Conservation (phyloP, 2,329 filamentous ascomycete genomes). For the Alternaria gansuensis region DNA sequence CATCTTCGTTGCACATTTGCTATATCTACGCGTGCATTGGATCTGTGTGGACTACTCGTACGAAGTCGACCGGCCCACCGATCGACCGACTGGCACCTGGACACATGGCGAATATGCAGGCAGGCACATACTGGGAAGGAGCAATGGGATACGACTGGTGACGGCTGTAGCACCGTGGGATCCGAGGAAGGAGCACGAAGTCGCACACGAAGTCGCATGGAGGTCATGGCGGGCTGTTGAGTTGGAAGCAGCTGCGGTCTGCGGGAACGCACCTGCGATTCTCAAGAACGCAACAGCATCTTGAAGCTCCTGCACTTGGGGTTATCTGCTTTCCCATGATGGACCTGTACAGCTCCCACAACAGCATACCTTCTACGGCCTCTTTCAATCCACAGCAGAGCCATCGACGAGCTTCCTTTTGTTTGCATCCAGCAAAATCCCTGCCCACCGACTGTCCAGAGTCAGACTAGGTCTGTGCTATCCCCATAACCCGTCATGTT, state of each 20-base stretch:
- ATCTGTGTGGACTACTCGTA: background rate
- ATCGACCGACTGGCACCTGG: background rate
- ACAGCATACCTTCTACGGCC: background rate
- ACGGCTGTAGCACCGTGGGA: background rate
- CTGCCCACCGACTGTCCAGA: conserved; percentile 16
- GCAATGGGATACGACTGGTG: background rate
- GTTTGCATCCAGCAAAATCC: background rate
- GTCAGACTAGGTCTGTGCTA: conserved; percentile 14
- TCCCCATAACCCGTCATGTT: conserved; percentile 37
- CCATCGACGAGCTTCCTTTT: conserved; percentile 13
- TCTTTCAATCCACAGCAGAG: conserved; percentile 11
- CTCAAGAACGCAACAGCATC: background rate
- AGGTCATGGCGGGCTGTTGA: background rate
- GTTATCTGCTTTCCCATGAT: background rate
- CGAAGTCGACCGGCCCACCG: conserved; percentile 12
- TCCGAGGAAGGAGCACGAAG: background rate
- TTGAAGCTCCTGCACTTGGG: background rate
- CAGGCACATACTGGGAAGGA: background rate
- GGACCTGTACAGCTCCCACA: background rate
- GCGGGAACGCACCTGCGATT: background rate
- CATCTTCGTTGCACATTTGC: background rate
- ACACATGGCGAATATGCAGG: background rate
- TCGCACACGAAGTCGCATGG: background rate
- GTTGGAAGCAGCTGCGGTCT: conserved; percentile 3
- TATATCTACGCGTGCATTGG: background rate